Evolutionary conservation across 1,139 yeast species (phyloP), one percentile per base, ranked within the genome.

Genomic region (Sugiyamaella grinbergsii): DNA sequence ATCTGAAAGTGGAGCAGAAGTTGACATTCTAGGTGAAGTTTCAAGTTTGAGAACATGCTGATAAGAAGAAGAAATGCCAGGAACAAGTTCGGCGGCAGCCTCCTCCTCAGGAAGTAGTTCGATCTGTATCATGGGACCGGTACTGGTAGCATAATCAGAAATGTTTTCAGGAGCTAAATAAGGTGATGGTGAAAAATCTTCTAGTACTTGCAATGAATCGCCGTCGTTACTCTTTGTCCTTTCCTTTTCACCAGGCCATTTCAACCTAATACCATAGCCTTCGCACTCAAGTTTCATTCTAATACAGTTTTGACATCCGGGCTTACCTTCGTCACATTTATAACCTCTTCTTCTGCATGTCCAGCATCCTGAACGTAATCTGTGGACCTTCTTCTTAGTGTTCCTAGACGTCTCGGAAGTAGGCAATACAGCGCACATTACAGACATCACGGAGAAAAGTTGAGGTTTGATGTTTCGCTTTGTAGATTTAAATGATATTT

Each of bases 301-400:
- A n/a, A 18, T 39, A 39, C 63, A 60, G 24, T 57, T 55, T 19
- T 44, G 32, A 37, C 63, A 60, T 3, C 69, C 62, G 0, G 95
- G 95, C 59, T 79, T 80, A 0, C 71, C 72, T 64, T 88, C 95
- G 63, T 87, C 95, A 72, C 96, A 88, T 64, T 87, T 88, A 51
- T 87, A 91, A 50, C 95, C 73, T 63, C 95, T 74, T 60, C 79
- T 77, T 63, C 88, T 85, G 66, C 96, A 88, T 0, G 93, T 84
- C 55, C 83, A 79, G 66, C 96, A 88, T 95, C 64, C 65, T n/a
- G 64, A 59, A 42, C 65, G 53, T 29, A 60, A 52, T 26, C 65
- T 54, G 33, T 59, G 60, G 36, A 60, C 59, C 54, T 62, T 62
- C 43, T 59, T 61, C 52, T 59, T 61, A 11, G 5, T 28, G 15